These are phyloP conservation scores for Trametes cingulata DNA, from an alignment of 768 basidiomycete species.

Conservation along the genomic window DNA sequence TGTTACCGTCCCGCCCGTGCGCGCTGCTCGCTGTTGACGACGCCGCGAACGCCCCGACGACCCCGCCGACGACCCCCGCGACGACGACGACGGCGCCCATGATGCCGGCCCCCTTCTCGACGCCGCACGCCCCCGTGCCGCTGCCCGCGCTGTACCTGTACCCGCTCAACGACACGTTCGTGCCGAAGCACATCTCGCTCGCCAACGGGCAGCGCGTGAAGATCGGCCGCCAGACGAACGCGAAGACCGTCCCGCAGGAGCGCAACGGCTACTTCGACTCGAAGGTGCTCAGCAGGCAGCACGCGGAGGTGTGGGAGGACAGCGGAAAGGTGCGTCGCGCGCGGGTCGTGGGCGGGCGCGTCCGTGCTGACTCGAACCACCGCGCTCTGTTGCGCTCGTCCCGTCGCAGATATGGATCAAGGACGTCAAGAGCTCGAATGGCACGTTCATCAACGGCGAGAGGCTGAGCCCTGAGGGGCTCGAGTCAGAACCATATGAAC, in stretches of 20 bases:
- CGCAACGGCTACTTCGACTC: slow-evolving; percentile 97
- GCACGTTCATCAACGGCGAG: slow-evolving; percentile 97
- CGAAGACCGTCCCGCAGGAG: slow-evolving; percentile 90
- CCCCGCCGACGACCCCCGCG: slow-evolving; percentile 31
- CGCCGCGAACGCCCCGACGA: slow-evolving; percentile 26
- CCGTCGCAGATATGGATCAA: slow-evolving; percentile 86
- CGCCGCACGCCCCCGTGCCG: slow-evolving; percentile 26
- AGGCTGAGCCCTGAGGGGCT: slow-evolving; percentile 85
- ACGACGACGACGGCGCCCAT: slow-evolving; percentile 28
- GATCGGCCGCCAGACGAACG: slow-evolving; percentile 95
- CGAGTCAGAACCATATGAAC: slow-evolving; percentile 90
- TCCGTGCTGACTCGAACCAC: slow-evolving; percentile 12
- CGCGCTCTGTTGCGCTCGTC: neutral
- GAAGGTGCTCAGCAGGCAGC: slow-evolving; percentile 90
- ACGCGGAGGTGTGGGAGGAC: slow-evolving; percentile 99
- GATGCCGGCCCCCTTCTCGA: slow-evolving; percentile 33
- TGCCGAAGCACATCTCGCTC: slow-evolving; percentile 92
- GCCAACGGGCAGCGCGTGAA: slow-evolving; percentile 66
- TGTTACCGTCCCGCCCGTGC: neutral
- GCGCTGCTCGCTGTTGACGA: slow-evolving; percentile 28
- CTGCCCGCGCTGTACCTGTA: slow-evolving; percentile 55
- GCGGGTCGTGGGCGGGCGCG: neutral
- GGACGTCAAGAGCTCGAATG: slow-evolving; percentile 97
- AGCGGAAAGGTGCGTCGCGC: slow-evolving; percentile 64
- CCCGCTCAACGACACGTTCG: slow-evolving; percentile 92